Percentiles rank a stretch among this genome's conserved stretches.
These are phyloP conservation scores for Heteromeles arbutifolia DNA, from an alignment of 306 rosid genomes.

Conservation along the genomic window DNA sequence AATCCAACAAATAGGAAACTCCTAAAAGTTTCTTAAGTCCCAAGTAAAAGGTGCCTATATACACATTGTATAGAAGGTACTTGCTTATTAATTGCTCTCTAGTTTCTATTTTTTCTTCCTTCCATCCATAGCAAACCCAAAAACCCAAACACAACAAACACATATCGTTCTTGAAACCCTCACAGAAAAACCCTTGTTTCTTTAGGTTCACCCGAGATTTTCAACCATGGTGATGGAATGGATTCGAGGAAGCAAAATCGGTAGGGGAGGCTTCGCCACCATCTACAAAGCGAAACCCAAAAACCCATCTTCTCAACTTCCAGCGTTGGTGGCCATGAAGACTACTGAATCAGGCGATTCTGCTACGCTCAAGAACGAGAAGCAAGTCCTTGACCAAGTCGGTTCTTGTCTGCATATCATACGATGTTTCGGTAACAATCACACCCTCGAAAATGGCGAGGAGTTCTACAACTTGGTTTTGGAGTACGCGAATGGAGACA, in stretches of 20 bases:
- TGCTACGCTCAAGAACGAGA: slow-evolving; percentile 42
- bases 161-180: background rate
- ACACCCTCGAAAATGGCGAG: slow-evolving; percentile 35
- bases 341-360: slow-evolving; percentile 23
- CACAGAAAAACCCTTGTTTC: background rate
- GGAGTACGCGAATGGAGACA: slow-evolving; percentile 60
- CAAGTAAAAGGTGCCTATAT: too few species aligned
- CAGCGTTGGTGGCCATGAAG: slow-evolving; percentile 50
- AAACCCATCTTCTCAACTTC: background rate
- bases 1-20: too few species aligned
- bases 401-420: slow-evolving; percentile 38
- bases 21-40: too few species aligned
- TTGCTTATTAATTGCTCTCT: too few species aligned
- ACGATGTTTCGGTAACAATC: slow-evolving; percentile 38
- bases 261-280: slow-evolving; percentile 43
- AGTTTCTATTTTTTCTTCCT: too few species aligned
- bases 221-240: slow-evolving; percentile 42
- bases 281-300: slow-evolving; percentile 23
- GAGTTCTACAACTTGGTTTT: slow-evolving; percentile 44
- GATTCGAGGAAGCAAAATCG: slow-evolving; percentile 65
- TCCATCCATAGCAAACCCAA: too few species aligned
- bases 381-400: slow-evolving; percentile 32
- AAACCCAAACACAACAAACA: too few species aligned
- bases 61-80: too few species aligned
- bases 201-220: background rate